Evolutionary conservation across 768 basidiomycete genomes (phyloP).

Genomic region (Tylopilus vinaceipallidus): DNA sequence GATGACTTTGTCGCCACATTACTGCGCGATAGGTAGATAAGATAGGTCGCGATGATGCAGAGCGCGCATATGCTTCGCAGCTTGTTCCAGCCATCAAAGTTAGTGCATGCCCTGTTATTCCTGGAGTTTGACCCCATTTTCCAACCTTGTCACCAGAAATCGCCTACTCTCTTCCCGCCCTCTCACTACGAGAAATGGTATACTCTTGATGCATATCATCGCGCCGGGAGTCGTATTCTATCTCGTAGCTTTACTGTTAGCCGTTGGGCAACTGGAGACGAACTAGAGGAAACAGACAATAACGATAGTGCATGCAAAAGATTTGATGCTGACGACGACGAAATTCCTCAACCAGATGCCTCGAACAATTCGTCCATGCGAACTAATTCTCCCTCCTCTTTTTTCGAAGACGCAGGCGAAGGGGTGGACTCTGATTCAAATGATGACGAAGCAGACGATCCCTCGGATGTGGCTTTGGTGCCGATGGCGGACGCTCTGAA

Average conservation of each 20-base stretch:
- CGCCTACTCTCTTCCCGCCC: constrained; percentile 68
- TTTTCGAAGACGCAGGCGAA: constrained; percentile 9
- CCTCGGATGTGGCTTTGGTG: constrained; percentile 81
- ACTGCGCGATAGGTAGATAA: constrained; percentile 52
- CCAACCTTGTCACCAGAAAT: constrained; percentile 43
- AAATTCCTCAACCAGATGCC: constrained; percentile 22
- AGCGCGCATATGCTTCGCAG: constrained; percentile 64
- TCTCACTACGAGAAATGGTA: constrained; percentile 48
- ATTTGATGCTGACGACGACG: constrained; percentile 30
- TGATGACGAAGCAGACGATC: constrained; percentile 49
- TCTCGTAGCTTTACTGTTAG: constrained; percentile 91
- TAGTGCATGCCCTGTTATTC: constrained; percentile 13
- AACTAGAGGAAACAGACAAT: constrained; percentile 2
- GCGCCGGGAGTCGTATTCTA: constrained; percentile 88
- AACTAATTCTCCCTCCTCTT: constrained; percentile 22
- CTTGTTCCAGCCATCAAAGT: constrained; percentile 74
- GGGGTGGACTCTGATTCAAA: constrained; percentile 43
- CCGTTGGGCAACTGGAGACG: constrained; percentile 44
- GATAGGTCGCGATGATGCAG: constrained; percentile 81
- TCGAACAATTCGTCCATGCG: constrained; percentile 29
- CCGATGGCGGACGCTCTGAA: constrained; percentile 97
- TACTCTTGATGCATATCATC: constrained; percentile 73
- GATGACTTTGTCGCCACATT: neutral
- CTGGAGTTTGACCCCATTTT: neutral
- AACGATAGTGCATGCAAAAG: constrained; percentile 36